These are phyloP conservation scores for Takashimella tepidaria DNA, from an alignment of 1,284 basidiomycete species.

Conservation along the genomic window DNA sequence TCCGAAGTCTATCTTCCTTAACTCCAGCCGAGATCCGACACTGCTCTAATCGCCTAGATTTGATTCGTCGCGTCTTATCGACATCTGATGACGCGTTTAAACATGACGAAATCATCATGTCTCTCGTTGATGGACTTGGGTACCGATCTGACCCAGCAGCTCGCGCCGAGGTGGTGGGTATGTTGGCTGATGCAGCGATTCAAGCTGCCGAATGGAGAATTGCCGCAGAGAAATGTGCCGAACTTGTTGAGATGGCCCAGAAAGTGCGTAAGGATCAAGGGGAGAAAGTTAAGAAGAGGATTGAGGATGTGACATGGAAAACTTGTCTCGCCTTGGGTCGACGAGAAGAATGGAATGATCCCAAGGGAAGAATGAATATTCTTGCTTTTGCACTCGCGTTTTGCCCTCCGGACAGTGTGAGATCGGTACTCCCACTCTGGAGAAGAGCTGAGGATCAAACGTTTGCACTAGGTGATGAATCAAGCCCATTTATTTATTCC, in stretches of 20 bases:
- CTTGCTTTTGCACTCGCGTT: slow-evolving; percentile 79
- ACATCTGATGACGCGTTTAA: slow-evolving; percentile 78
- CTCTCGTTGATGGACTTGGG: slow-evolving; percentile 80
- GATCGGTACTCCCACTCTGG: slow-evolving; percentile 69
- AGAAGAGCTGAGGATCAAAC: slow-evolving; percentile 49
- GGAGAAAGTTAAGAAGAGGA: slow-evolving; percentile 4
- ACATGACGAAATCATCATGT: slow-evolving; percentile 81
- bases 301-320: slow-evolving; percentile 53
- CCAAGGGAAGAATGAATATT: slow-evolving; percentile 61
- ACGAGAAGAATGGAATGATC: slow-evolving; percentile 66
- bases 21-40: slow-evolving; percentile 86
- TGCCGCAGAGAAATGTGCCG: slow-evolving; percentile 65
- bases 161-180: slow-evolving; percentile 73
- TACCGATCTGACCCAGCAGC: slow-evolving; percentile 64
- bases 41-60: slow-evolving; percentile 69
- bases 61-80: slow-evolving; percentile 74
- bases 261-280: slow-evolving; percentile 4
- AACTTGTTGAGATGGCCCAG: slow-evolving; percentile 62
- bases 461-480: too few species aligned
- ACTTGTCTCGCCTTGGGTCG: slow-evolving; percentile 56
- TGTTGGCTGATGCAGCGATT: slow-evolving; percentile 79
- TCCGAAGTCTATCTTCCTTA: slow-evolving; percentile 61
- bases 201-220: slow-evolving; percentile 68
- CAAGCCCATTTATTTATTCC: too few species aligned
- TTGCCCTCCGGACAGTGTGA: slow-evolving; percentile 73